phyloP scores from a whole-genome alignment of 179 eudicot species.

The Nepenthes alata region DNA sequence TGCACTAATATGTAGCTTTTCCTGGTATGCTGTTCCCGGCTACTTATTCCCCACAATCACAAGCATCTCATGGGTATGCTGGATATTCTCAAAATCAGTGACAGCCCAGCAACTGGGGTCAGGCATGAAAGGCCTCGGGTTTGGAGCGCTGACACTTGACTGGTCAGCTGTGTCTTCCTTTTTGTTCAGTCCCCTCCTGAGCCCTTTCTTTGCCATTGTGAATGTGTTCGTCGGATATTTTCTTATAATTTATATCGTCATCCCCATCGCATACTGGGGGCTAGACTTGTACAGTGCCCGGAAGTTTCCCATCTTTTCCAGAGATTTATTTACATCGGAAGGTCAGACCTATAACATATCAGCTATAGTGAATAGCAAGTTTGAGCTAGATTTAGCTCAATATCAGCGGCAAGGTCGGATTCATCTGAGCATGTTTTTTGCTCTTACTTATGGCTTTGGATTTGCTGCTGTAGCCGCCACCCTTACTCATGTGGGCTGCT shows the following conservation, averaged over 20 bases:
- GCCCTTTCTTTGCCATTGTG: constrained; percentile 77
- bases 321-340: constrained; percentile 53
- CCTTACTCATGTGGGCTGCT: constrained; percentile 68
- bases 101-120: constrained; percentile 92
- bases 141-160: constrained; percentile 71
- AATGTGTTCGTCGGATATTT: constrained; percentile 55
- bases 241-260: constrained; percentile 45
- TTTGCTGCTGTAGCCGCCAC: constrained; percentile 84
- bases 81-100: constrained; percentile 66
- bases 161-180: constrained; percentile 74
- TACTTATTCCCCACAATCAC: constrained; percentile 65
- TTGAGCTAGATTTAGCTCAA: constrained; percentile 43
- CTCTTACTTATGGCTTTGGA: constrained; percentile 87
- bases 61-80: constrained; percentile 80
- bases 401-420: constrained; percentile 59
- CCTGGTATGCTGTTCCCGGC: constrained; percentile 69
- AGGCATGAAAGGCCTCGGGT: constrained; percentile 76
- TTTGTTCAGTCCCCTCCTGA: constrained; percentile 64
- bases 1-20: constrained; percentile 58
- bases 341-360: constrained; percentile 60
- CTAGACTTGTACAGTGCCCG: constrained; percentile 46
- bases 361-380: constrained; percentile 53
- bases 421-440: constrained; percentile 68
- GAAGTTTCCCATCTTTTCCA: constrained; percentile 68
- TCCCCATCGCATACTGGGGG: constrained; percentile 80